Percentiles rank a stretch among this genome's conserved stretches.
Evolutionary conservation across 2,329 filamentous ascomycete species (phyloP).

Genomic region (Colletotrichum tropicale): DNA sequence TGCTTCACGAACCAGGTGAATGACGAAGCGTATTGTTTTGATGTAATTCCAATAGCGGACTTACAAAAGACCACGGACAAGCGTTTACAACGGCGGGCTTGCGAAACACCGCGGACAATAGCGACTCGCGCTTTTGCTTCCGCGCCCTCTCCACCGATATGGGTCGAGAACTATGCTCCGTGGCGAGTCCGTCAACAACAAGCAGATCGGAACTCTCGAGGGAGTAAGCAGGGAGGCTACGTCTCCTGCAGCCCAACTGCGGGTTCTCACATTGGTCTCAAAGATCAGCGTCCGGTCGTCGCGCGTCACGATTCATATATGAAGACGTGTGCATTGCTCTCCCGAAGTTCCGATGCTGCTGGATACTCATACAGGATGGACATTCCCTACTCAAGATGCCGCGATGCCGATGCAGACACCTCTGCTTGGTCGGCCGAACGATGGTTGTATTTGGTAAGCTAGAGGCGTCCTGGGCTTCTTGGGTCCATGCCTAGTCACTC

Average conservation of each 20-base stretch:
- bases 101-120: conserved; percentile 9
- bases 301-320: background rate
- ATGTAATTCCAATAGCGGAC: background rate
- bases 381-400: background rate
- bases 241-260: background rate
- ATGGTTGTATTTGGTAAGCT: background rate
- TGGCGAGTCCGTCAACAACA: background rate
- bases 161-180: background rate
- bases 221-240: background rate
- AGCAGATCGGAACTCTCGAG: background rate
- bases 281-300: background rate
- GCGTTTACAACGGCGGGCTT: background rate
- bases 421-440: background rate
- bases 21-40: background rate
- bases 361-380: background rate
- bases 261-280: background rate
- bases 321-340: background rate
- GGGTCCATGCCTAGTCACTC: background rate
- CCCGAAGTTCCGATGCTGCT: background rate
- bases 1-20: background rate
- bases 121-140: background rate
- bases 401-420: background rate
- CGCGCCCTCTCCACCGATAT: background rate
- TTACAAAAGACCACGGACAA: conserved; percentile 5
- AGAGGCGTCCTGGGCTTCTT: background rate